phyloP scores from a whole-genome alignment of 129 eudicot species.

The Smallanthus sonchifolius region DNA sequence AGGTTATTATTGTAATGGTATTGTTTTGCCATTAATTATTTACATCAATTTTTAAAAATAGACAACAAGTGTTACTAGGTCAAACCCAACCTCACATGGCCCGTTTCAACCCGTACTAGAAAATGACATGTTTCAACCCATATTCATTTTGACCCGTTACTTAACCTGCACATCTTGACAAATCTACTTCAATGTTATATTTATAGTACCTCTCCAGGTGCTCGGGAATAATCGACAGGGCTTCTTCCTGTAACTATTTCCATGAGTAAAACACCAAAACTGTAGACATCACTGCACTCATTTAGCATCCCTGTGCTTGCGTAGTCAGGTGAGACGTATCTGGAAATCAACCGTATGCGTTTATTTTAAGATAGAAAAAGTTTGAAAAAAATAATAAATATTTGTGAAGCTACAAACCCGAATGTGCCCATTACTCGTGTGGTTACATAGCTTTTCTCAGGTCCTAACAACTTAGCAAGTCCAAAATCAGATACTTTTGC shows the following conservation, averaged over 20 bases:
- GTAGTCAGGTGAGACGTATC: slow-evolving; percentile 94
- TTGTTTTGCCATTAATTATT: neutral
- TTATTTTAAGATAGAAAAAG: neutral
- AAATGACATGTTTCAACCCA: neutral
- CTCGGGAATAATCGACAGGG: slow-evolving; percentile 90
- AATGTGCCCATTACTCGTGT: slow-evolving; percentile 98
- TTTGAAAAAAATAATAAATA: neutral
- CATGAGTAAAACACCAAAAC: slow-evolving; percentile 93
- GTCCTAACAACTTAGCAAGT: slow-evolving; percentile 84
- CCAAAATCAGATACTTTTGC: slow-evolving; percentile 94
- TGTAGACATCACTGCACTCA: slow-evolving; percentile 82
- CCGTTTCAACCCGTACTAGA: neutral
- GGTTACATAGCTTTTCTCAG: slow-evolving; percentile 81
- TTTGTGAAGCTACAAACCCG: slow-evolving; percentile 50
- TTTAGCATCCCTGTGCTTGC: slow-evolving; percentile 94
- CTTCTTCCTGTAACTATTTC: slow-evolving; percentile 88
- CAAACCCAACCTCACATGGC: neutral
- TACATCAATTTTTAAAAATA: neutral
- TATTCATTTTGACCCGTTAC: neutral
- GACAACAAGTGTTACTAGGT: neutral
- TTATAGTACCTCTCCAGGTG: slow-evolving; percentile 82
- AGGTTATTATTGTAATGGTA: neutral
- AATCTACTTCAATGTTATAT: neutral
- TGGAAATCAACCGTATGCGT: slow-evolving; percentile 18
- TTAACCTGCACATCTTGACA: neutral